Evolutionary conservation across 1,284 basidiomycete species (phyloP).

Genomic region (Apiotrichum siamense): DNA sequence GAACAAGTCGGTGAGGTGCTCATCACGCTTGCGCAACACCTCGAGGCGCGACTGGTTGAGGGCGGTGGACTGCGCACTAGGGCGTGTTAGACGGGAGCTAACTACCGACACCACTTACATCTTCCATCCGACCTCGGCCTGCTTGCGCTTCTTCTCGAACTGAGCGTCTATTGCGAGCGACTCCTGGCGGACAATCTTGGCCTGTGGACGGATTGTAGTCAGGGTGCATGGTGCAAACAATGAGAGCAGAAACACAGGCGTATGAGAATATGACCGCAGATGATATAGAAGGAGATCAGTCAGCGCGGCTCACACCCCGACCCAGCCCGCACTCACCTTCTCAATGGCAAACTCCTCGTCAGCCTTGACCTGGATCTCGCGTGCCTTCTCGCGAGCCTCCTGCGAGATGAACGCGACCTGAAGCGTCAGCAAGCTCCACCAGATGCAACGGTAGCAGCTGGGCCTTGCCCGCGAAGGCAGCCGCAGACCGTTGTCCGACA

Average conservation of each 20-base stretch:
- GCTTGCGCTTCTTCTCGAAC: slow-evolving; percentile 90
- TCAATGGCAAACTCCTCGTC: slow-evolving; percentile 97
- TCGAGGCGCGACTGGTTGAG: slow-evolving; percentile 93
- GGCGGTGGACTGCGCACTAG: slow-evolving; percentile 88
- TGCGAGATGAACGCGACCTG: slow-evolving; percentile 95
- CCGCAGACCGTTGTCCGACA: too few species aligned
- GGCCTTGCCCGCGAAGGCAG: too few species aligned
- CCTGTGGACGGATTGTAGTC: slow-evolving; percentile 51
- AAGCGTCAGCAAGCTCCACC: not conserved
- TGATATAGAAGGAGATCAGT: too few species aligned
- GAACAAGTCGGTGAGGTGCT: slow-evolving; percentile 87
- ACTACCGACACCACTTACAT: slow-evolving; percentile 58
- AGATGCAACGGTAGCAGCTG: too few species aligned
- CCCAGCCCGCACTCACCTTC: slow-evolving; percentile 57
- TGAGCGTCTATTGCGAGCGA: slow-evolving; percentile 83
- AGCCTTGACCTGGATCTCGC: slow-evolving; percentile 94
- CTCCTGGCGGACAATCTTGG: slow-evolving; percentile 91
- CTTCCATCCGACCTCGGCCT: slow-evolving; percentile 85
- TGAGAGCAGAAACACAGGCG: too few species aligned
- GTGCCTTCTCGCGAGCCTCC: slow-evolving; percentile 89
- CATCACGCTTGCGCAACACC: slow-evolving; percentile 85
- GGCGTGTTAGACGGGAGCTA: slow-evolving; percentile 2
- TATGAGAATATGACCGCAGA: too few species aligned
- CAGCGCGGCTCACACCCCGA: too few species aligned
- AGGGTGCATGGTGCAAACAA: not conserved